Base-by-base conservation (phyloP, 148 eudicot genomes). In the Camellia granthamiana region DNA sequence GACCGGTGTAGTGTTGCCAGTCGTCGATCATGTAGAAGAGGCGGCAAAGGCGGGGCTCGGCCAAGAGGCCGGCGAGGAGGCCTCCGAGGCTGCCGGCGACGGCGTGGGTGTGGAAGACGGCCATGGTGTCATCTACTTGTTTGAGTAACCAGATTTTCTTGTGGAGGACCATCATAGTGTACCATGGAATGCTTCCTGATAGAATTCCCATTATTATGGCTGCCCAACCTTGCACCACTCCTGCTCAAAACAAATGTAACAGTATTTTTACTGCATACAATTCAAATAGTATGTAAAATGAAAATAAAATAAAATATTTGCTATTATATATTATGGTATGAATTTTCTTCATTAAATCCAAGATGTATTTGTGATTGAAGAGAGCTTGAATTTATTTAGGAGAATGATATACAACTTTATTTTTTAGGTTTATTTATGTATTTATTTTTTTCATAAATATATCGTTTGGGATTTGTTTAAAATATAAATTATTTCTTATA, bases 161-260 rank as follows among this genome's bases (percentile, higher is more conserved):
- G 83, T 87, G 89, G 56, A 87, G 87, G 63, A 84, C 78, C 89
- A 84, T 87, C 89, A 87, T 87, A 0, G 85, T 87, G 83, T 23
- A 87, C 89, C 89, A 87, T 47, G 89, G 89, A 15, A 87, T 80
- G 74, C 78, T 78, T 55, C 89, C 89, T 10, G 89, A 84, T n/a
- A 84, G 38, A n/a, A 84, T 1, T 14, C 89, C 89, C 89, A 87
- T 87, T 72, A 82, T 43, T 4, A 87, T 84, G 6, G 89, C 89
- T 15, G 89, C 89, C 89, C 89, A 87, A 30, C 89, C 87, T 58
- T 87, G 87, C 42, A 87, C 89, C 70, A 87, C 87, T 7, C 89
- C 89, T 84, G 83, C 42, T 30, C 38, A 30, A 30, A 30, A 30
- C 38, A 30, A 30, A 30, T 30, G 38, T 30, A 30, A 30, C 38